Base-by-base conservation (phyloP, 2,329 filamentous ascomycete species). In the Pseudocercospora pini-densiflorae region DNA sequence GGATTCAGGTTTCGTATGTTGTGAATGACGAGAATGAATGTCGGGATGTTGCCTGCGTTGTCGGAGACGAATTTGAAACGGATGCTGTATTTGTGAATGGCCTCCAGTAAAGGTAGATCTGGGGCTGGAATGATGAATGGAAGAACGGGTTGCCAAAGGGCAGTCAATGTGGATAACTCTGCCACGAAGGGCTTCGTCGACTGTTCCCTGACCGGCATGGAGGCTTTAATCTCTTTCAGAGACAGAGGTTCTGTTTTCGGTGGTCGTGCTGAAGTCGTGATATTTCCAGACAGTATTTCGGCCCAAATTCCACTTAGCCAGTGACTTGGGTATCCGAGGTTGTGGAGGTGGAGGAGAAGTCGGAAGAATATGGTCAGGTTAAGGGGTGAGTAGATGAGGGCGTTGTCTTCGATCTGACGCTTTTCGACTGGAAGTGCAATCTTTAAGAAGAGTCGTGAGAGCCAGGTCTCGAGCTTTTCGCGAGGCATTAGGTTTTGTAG, bases 361-460 rank as follows among this genome's bases (percentile, higher is more conserved):
- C 63, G 61, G 21, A 66, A 55, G 59, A 69, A 65, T 16, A 54
- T 14, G 12, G 62, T 69, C 21, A 72, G 24, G 33, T 72, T 72
- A 8, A 70, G 61, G 12, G 68, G 70, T 27, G 67, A 68, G 33
- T 65, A 64, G n/a, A 70, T 68, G 5, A 70, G 59, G 12, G 36
- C 24, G 24, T n/a, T 27, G 51, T 60, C 40, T 12, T 40, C 29
- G 6, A 54, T 54, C 6, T 12, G 29, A 29, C 16, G 63, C 27
- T 45, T 21, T 24, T 54, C 51, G 19, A 33, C 54, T 3, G 70
- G 65, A 7, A 70, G 55, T 10, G 61, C 57, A 43, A 67, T 29
- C 59, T 70, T 72, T 36, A 68, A 36, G 49, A 68, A 68, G 14
- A 68, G 40, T 10, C 55, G 55, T 10, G 43, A 63, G 24, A 68